These are phyloP conservation scores for Mortierella sp. DNA, from an alignment of 371 early-diverging fungal species.

Conservation along the genomic window DNA sequence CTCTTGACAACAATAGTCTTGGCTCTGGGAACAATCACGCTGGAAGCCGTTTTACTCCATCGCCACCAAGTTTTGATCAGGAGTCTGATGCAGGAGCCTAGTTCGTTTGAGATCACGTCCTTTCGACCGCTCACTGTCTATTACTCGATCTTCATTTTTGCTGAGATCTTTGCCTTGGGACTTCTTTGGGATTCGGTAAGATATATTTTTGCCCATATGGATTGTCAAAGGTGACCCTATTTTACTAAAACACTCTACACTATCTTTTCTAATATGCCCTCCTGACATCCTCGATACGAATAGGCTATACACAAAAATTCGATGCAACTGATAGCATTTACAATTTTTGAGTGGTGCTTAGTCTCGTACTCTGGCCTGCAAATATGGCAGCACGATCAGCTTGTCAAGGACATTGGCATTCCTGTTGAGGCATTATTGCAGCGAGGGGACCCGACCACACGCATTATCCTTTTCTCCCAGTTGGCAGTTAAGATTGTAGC, in stretches of 20 bases:
- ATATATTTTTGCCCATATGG: neutral
- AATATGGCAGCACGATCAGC: slow-evolving; percentile 47
- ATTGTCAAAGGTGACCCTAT: too few relatives aligned
- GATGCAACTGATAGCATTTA: slow-evolving; percentile 38
- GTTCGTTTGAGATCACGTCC: slow-evolving; percentile 25
- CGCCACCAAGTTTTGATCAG: slow-evolving; percentile 20
- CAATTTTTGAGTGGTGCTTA: slow-evolving; percentile 48
- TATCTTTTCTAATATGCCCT: too few relatives aligned
- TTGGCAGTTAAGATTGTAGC: slow-evolving; percentile 27
- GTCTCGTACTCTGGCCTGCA: slow-evolving; percentile 43
- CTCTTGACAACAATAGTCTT: slow-evolving; percentile 23
- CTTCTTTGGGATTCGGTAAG: slow-evolving; percentile 50
- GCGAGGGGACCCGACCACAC: slow-evolving; percentile 23
- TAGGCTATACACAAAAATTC: slow-evolving; percentile 53
- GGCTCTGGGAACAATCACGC: slow-evolving; percentile 25
- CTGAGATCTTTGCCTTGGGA: slow-evolving; percentile 36
- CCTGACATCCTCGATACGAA: too few relatives aligned
- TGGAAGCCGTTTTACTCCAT: slow-evolving; percentile 29
- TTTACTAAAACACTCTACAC: too few relatives aligned
- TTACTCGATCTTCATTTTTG: slow-evolving; percentile 41
- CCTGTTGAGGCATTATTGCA: slow-evolving; percentile 6
- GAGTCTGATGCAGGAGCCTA: neutral
- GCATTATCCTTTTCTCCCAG: slow-evolving; percentile 28
- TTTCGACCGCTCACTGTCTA: slow-evolving; percentile 37
- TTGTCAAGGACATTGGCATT: slow-evolving; percentile 30